Percentiles rank a stretch among this genome's conserved stretches.
These are phyloP conservation scores for Fragilaria crotonensis DNA, from an alignment of 108 stramenopile species.

Conservation along the genomic window DNA sequence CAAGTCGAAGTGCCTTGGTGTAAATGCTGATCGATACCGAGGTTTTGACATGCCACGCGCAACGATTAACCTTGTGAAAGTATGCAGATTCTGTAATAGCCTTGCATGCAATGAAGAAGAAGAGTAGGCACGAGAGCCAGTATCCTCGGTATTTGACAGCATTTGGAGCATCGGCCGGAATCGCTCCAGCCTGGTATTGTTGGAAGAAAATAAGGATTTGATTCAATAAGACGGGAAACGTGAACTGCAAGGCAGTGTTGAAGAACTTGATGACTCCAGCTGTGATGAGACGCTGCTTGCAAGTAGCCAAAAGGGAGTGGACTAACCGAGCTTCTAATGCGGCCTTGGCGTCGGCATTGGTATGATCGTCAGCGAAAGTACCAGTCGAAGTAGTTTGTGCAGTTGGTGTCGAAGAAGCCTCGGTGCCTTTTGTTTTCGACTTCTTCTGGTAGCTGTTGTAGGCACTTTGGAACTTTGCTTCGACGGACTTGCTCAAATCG, in stretches of 20 bases:
- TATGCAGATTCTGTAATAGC: slow-evolving; percentile 64
- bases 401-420: no score
- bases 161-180: slow-evolving; percentile 32
- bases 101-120: slow-evolving; percentile 49
- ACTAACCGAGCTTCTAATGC: slow-evolving; percentile 5
- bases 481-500: slow-evolving; percentile 35
- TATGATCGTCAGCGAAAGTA: slow-evolving; percentile 11
- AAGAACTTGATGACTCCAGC: slow-evolving; percentile 44
- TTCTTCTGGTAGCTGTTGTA: slow-evolving; percentile 28
- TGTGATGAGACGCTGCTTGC: slow-evolving; percentile 40
- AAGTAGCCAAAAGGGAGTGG: slow-evolving; percentile 25
- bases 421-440: slow-evolving; percentile 11
- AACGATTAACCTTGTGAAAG: slow-evolving; percentile 52
- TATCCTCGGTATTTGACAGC: slow-evolving; percentile 52
- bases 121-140: slow-evolving; percentile 53
- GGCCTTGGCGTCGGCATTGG: neutral
- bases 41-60: slow-evolving; percentile 22
- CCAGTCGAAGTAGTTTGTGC: neutral
- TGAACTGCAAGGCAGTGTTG: slow-evolving; percentile 59
- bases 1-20: slow-evolving; percentile 76
- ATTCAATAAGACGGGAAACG: slow-evolving; percentile 60
- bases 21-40: slow-evolving; percentile 77
- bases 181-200: slow-evolving; percentile 44
- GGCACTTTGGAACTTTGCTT: slow-evolving; percentile 40
- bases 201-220: slow-evolving; percentile 52